Percentiles rank a stretch among this genome's conserved stretches.
Conservation (phyloP, 2,329 filamentous ascomycete genomes). For the Coniochaeta pulveracea region DNA sequence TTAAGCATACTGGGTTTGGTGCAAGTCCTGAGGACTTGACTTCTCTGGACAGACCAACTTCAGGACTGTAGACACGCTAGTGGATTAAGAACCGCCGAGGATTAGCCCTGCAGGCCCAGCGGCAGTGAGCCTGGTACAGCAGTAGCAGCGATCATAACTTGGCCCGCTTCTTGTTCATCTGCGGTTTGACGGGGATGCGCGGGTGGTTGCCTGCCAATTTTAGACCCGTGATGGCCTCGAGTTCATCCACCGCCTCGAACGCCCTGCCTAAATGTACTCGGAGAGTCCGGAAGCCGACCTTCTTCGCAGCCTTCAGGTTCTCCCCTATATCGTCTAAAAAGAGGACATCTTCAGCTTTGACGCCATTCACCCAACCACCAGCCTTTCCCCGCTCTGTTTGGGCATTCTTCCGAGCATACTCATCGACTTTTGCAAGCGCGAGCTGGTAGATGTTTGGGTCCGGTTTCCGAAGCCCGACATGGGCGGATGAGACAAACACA, state of each 20-base stretch:
- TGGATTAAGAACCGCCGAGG: too few species aligned
- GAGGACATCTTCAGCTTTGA: conserved; percentile 58
- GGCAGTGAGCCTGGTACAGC: too few species aligned
- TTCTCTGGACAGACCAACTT: too few species aligned
- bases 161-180: conserved; percentile 18
- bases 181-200: conserved; percentile 30
- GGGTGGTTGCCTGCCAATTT: conserved; percentile 44
- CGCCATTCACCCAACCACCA: conserved; percentile 34
- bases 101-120: too few species aligned
- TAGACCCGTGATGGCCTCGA: conserved; percentile 67
- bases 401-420: conserved; percentile 44
- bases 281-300: conserved; percentile 67
- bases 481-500: conserved; percentile 77
- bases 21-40: too few species aligned
- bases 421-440: conserved; percentile 55
- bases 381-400: conserved; percentile 22
- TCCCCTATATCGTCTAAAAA: conserved; percentile 94
- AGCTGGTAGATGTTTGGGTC: conserved; percentile 71
- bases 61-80: too few species aligned
- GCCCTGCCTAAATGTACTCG: conserved; percentile 73
- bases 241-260: conserved; percentile 68
- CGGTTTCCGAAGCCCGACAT: conserved; percentile 80
- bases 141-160: conserved; percentile 27
- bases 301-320: conserved; percentile 73
- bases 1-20: too few species aligned